Conservation (phyloP, 2,329 filamentous ascomycete species). For the Penicillium decumbens region DNA sequence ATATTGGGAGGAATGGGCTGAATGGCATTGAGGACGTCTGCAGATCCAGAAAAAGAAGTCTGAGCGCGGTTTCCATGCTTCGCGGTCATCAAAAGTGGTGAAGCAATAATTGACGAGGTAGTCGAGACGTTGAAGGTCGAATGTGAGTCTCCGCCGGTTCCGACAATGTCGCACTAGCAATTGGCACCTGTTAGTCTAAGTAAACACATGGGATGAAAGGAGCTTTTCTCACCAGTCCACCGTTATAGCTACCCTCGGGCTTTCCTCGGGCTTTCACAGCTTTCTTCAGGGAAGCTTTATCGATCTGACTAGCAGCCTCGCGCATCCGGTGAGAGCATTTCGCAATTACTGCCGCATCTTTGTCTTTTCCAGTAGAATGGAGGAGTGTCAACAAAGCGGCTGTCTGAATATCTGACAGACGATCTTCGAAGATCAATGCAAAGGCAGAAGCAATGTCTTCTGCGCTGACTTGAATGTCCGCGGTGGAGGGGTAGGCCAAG, state of each 20-base stretch:
- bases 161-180: constrained; percentile 81
- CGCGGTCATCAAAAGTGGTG: constrained; percentile 74
- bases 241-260: constrained; percentile 69
- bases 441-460: constrained; percentile 86
- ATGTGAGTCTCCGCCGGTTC: constrained; percentile 92
- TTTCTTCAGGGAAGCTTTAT: constrained; percentile 57
- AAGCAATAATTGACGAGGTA: constrained; percentile 86
- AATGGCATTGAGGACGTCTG: constrained; percentile 79
- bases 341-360: constrained; percentile 77
- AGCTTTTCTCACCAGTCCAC: constrained; percentile 66
- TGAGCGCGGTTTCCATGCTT: constrained; percentile 97
- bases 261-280: constrained; percentile 58
- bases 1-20: constrained; percentile 68
- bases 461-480: constrained; percentile 57
- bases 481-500: constrained; percentile 43
- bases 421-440: constrained; percentile 84
- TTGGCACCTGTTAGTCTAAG: background rate
- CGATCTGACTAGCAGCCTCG: constrained; percentile 67
- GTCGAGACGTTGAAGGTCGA: constrained; percentile 99
- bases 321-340: constrained; percentile 82
- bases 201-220: background rate
- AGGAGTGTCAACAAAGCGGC: constrained; percentile 83
- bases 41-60: constrained; percentile 91
- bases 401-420: constrained; percentile 80
- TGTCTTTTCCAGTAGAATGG: constrained; percentile 84